Conservation (phyloP, 805 yeast genomes). For the Candida gorgasii region DNA sequence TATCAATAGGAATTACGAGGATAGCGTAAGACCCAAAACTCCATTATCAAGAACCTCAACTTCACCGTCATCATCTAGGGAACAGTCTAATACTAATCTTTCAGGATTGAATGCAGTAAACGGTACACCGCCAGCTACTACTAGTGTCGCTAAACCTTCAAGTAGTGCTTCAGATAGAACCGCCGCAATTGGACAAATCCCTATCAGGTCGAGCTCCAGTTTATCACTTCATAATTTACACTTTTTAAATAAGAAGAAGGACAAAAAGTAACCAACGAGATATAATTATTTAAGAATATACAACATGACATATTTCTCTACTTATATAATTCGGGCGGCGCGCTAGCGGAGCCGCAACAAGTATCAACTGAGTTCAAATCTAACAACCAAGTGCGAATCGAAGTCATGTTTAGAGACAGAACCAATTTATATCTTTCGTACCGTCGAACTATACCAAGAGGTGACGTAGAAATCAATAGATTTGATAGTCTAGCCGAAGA, state of each 20-base stretch:
- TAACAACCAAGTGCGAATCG: neutral
- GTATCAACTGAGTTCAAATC: no score
- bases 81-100: constrained; percentile 37
- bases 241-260: constrained; percentile 34
- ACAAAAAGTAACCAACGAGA: constrained; percentile 9
- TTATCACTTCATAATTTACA: constrained; percentile 25
- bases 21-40: constrained; percentile 12
- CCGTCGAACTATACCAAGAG: constrained; percentile 83
- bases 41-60: constrained; percentile 22
- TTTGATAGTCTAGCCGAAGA: constrained; percentile 49
- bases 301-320: no score
- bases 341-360: no score
- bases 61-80: constrained; percentile 17
- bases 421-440: constrained; percentile 90
- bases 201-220: constrained; percentile 15
- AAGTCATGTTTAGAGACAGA: constrained; percentile 84
- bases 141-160: constrained; percentile 24
- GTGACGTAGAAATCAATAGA: constrained; percentile 25
- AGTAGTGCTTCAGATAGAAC: constrained; percentile 32
- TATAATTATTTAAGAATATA: neutral
- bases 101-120: constrained; percentile 13
- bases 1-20: constrained; percentile 30
- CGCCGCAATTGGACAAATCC: constrained; percentile 19
- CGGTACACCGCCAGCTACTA: constrained; percentile 11
- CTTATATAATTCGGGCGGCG: no score